A percentile compares a stretch with the other conserved stretches of the same genome.
These are phyloP conservation scores for Colletotrichum incanum DNA, from an alignment of 2,329 filamentous ascomycete genomes.

Conservation along the genomic window DNA sequence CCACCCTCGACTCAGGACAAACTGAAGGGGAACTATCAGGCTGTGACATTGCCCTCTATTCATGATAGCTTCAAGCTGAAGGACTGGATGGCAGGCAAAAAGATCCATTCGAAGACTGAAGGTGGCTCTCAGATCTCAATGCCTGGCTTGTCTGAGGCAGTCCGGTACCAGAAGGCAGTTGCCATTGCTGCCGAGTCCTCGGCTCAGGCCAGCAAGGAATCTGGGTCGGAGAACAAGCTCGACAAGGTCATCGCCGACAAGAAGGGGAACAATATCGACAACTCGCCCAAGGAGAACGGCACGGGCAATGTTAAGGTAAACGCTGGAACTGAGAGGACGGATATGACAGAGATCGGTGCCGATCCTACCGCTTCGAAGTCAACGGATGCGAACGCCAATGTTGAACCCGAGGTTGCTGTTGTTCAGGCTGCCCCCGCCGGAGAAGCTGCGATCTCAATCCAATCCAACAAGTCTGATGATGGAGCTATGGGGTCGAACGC, in stretches of 20 bases:
- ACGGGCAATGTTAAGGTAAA: too few relatives aligned
- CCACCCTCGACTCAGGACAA: background rate
- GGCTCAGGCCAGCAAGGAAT: background rate
- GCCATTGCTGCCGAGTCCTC: background rate
- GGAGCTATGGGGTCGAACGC: background rate
- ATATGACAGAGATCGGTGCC: background rate
- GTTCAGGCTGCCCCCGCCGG: background rate
- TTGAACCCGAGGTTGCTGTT: background rate
- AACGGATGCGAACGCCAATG: background rate
- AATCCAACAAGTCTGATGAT: background rate
- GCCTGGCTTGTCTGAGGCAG: constrained; percentile 20
- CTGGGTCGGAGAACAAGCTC: background rate
- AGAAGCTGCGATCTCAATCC: background rate
- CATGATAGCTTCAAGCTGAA: background rate
- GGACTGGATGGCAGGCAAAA: background rate
- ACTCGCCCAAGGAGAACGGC: background rate
- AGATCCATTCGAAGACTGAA: background rate
- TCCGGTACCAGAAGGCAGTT: constrained; percentile 7
- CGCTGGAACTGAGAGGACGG: background rate
- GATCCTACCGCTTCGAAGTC: background rate
- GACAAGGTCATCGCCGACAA: background rate
- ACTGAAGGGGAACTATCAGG: background rate
- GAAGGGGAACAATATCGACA: background rate
- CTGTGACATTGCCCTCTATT: background rate
- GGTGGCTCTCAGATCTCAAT: background rate